Conservation (phyloP, 179 eudicot genomes). For the Silene coronaria region DNA sequence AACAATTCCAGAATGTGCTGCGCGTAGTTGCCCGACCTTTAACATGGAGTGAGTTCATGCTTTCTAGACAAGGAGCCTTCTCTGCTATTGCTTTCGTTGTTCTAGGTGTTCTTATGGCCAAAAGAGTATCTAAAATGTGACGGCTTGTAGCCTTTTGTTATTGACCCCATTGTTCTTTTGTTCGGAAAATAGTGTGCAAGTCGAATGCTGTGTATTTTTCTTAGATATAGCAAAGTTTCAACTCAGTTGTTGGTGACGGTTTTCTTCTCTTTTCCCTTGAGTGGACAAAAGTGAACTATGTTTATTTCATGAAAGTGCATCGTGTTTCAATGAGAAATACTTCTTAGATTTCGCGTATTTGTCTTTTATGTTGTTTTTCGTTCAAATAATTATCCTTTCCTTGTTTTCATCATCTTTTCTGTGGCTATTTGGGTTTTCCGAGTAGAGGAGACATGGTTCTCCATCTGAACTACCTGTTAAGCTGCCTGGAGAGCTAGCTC, state of each 20-base stretch:
- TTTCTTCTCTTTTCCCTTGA: background rate
- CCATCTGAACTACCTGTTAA: no score
- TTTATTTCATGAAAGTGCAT: background rate
- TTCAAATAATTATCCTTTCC: no score
- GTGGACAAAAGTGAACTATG: background rate
- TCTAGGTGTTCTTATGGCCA: slow-evolving; percentile 25
- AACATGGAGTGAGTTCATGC: slow-evolving; percentile 75
- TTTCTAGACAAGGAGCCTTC: slow-evolving; percentile 72
- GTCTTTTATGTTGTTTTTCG: background rate
- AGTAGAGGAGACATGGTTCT: no score
- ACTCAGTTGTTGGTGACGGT: background rate
- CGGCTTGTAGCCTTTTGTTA: slow-evolving; percentile 14
- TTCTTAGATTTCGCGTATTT: background rate
- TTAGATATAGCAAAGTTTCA: background rate
- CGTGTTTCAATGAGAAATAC: background rate
- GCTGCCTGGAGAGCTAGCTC: no score
- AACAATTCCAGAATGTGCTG: slow-evolving; percentile 47
- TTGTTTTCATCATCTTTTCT: background rate
- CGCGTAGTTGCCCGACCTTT: slow-evolving; percentile 56
- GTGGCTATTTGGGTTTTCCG: no score
- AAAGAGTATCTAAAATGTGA: slow-evolving; percentile 17
- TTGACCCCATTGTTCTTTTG: background rate
- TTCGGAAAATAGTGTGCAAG: background rate
- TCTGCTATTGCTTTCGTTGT: slow-evolving; percentile 39
- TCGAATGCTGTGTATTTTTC: background rate